Base-by-base conservation (phyloP, 768 basidiomycete species). In the Tylopilus balloui region DNA sequence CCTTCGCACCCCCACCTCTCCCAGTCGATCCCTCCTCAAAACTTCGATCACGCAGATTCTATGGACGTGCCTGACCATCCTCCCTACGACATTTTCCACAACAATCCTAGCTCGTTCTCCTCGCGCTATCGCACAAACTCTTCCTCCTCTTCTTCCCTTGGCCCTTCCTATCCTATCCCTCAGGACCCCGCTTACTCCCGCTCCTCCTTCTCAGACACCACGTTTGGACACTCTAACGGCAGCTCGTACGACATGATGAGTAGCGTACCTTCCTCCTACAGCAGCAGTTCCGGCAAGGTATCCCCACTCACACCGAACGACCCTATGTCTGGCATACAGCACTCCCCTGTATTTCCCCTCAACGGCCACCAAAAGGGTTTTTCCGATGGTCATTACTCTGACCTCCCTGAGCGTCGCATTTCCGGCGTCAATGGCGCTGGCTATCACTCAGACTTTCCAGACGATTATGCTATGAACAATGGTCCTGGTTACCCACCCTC, bases 221-320 rank as follows among this genome's bases (percentile, higher is more conserved):
- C 81, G 11, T 86, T 84, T 67, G 73, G 73, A 28, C 69, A 72
- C 37, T 70, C 78, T 10, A 78, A 72, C 56, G 62, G 72, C 47
- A 73, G 73, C 63, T 74, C 81, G 11, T 88, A 85, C 68, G 84
- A 84, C 63, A 76, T 84, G 59, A 81, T 83, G 64, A 71, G 72
- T 64, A 78, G 78, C 54, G 70, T 84, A 19, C 72, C 81, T 20
- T 82, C 83, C 3, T 83, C 81, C 14, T 80, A 82, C 69, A 67
- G 63, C 12, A 56, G 64, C 38, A 77, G 74, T 71, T 83, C 80
- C 50, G 86, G 85, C 53, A 88, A 87, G 67, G 83, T 82, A 42
- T 88, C 88, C 17, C 85, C 88, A 0, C 72, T 87, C 37, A 84
- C 84, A 12, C 85, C 86, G 28, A 82, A 67, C 57, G 86, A 88